Base-by-base conservation (phyloP, 177 flowering plant species). In the Vitis hybrid region DNA sequence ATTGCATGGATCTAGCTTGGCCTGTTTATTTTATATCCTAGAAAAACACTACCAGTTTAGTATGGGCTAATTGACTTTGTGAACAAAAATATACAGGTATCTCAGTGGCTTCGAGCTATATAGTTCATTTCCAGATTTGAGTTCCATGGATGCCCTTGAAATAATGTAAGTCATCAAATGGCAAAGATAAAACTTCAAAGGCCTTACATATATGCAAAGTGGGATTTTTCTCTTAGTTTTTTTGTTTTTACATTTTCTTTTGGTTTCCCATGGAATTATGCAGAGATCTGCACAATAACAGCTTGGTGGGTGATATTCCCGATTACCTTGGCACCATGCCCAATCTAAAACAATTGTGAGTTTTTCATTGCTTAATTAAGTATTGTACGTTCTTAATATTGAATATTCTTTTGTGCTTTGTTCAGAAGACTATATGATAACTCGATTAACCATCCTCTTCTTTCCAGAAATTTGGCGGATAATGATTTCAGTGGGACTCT, bases 251-350 rank as follows among this genome's bases (percentile, higher is more conserved):
- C 17, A 27, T 4, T 18, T 50, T 11, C 2, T 65, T 56, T 30
- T n/a, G 1, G 2, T 17, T 35, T 57, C 46, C 2, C 12, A 7
- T 41, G 12, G 11, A 10, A 11, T 35, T 35, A 21, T 57, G 70
- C 76, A 86, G 89, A 57, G 82, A 86, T 55, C 15, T 84, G 71
- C 78, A 75, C 12, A 79, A 79, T 32, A 86, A 84, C 73, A 79
- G 74, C 69, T 54, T 86, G 3, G 30, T 1, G 13, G 84, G 82
- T 48, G 54, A 73, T 3, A 73, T 86, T 59, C 89, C 87, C 52
- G 81, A 68, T 57, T 86, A 79, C 46, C 70, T 86, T 13, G 83
- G 80, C 61, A 56, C 61, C 3, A 73, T 86, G 0, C 81, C 85
- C 15, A 76, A 73, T 49, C 70, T 84, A 11, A 71, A 57, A 66